Evolutionary conservation across 106 monocot species (phyloP).

Genomic region (Apostasia shenzhenica): DNA sequence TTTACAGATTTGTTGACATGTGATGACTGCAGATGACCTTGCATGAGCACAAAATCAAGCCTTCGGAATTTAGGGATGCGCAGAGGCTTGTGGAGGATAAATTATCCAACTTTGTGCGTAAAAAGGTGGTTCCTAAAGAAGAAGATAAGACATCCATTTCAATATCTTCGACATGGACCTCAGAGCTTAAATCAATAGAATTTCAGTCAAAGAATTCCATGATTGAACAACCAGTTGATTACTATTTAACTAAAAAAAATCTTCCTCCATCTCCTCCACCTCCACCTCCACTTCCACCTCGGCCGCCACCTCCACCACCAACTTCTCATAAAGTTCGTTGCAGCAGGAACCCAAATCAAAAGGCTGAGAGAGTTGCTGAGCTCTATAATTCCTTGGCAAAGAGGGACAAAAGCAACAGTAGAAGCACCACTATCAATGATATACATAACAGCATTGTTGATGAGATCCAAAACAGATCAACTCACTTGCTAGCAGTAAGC

Average conservation of each 20-base stretch:
- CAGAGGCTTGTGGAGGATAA: constrained; percentile 19
- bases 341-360: constrained; percentile 27
- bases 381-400: constrained; percentile 47
- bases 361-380: constrained; percentile 47
- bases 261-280: constrained; percentile 13
- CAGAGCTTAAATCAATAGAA: constrained; percentile 1
- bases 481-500: constrained; percentile 64
- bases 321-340: too few relatives aligned
- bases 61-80: constrained; percentile 19
- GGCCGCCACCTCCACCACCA: neutral
- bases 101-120: constrained; percentile 8
- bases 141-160: neutral
- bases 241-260: too few relatives aligned
- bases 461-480: constrained; percentile 77
- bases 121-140: constrained; percentile 4
- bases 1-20: too few relatives aligned
- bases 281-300: constrained; percentile 24
- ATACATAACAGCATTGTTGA: constrained; percentile 68
- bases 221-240: too few relatives aligned
- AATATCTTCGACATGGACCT: neutral
- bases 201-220: constrained; percentile 5
- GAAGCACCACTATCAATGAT: constrained; percentile 15
- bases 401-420: constrained; percentile 22
- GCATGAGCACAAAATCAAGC: neutral
- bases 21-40: constrained; percentile 14